Evolutionary conservation across 495 filamentous ascomycete species (phyloP), one percentile per base, ranked within the genome.

Genomic region (Chaetomium fimeti): DNA sequence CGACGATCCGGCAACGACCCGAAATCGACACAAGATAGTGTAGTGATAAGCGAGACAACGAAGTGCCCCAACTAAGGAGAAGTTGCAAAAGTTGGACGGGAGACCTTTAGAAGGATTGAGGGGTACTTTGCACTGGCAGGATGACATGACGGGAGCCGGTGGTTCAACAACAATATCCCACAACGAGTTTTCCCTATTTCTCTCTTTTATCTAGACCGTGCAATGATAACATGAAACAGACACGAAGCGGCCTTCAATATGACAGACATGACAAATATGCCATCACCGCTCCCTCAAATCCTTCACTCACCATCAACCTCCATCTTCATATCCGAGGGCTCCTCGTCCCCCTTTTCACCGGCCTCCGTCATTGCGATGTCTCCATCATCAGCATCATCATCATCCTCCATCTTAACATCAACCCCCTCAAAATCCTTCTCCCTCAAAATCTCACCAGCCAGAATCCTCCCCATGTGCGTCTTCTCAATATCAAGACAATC

Each of bases 401-500:
- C 40, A 43, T 18, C 40, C 40, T 43, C 13, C 15, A 43, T 43
- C 40, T 18, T 18, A 18, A 43, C 40, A 43, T 20, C 45, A 49
- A 18, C 5, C n/a, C 27, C 36, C 49, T 42, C 60, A 67, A 72
- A 72, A 43, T 76, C 68, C 65, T 61, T 57, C 61, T 66, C 64
- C 54, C 54, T 69, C 65, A 84, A 73, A 66, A 83, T 74, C 62
- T 73, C 73, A 2, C 79, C 81, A 57, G 47, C 42, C 58, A 68
- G 66, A 20, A 88, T 73, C 62, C 69, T 78, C 0, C 84, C 86
- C 64, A 87, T 67, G 60, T 88, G 84, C 11, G 84, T 85, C 73
- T 78, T 81, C 38, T 76, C 72, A 27, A 85, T 79, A 13, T 71
- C 76, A 63, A 81, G 69, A 36, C 81, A 80, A 36, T 84, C 79